Evolutionary conservation across 1,284 basidiomycete species (phyloP), one percentile per base, ranked within the genome.

Genomic region (Apiotrichum montevideense): DNA sequence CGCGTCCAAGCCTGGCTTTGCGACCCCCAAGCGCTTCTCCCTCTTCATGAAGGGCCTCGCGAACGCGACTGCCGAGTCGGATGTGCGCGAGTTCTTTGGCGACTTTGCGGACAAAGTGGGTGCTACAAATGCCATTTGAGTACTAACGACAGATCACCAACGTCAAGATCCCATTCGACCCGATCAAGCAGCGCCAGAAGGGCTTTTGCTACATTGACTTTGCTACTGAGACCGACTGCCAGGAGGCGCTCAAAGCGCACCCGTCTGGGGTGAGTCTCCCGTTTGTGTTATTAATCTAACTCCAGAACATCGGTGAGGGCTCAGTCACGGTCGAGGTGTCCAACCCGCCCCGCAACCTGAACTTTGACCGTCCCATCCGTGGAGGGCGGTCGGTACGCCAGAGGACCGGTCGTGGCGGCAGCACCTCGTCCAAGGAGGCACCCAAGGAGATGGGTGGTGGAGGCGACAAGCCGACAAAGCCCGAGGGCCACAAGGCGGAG

Each of bases 221-320:
- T 73, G 86, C 83, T 6, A 87, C 87, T 66, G 89, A 92, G 68
- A 86, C 86, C 47, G 80, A 84, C 29, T 88, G 92, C 87, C 86
- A 83, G 66, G 81, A 79, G 32, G 90, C 85, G 1, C 75, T 93
- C 32, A 84, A 83, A 61, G 85, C 84, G 65, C 84, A 87, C 65
- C 81, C 80, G 13, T 57, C 56, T 6, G 84, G 85, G 72, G 88
- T 88, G 63, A 58, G 80, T 75, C n/a, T 14, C 37, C 8, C 21
- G 5, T 11, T 6, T 7, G 8, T 10, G 11, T 9, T 3, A 7
- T 29, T 1, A 3, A 34, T 54, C 55, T 46, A 58, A 43, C 11
- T 15, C 6, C 56, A 74, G 72, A 61, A 56, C 2, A 71, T 76
- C 50, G 67, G 49, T 68, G 80, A 59, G 68, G 72, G 58, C 70